phyloP scores from a whole-genome alignment of 331 rosid species.

The Quercus phellos region DNA sequence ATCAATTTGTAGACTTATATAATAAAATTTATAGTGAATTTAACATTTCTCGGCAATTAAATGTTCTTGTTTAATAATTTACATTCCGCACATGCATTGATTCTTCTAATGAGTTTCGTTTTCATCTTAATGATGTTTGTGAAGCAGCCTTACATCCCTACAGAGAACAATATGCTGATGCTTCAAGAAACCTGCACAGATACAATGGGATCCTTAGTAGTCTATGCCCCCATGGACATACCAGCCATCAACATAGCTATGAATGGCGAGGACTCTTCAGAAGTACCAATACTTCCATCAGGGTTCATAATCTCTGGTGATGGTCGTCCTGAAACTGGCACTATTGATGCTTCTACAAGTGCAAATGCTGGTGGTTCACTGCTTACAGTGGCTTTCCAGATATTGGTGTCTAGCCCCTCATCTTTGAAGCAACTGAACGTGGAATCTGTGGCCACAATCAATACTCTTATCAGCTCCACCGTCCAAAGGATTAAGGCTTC shows the following conservation, averaged over 20 bases:
- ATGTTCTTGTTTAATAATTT: background rate
- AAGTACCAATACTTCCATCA: slow-evolving; percentile 55
- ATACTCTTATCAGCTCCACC: slow-evolving; percentile 31
- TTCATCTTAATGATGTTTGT: background rate
- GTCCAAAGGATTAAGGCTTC: slow-evolving; percentile 48
- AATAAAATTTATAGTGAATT: too few relatives aligned
- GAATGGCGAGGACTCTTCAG: slow-evolving; percentile 34
- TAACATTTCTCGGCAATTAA: too few relatives aligned
- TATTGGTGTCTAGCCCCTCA: slow-evolving; percentile 20
- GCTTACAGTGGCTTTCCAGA: slow-evolving; percentile 51
- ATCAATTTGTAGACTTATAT: too few relatives aligned
- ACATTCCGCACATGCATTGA: background rate
- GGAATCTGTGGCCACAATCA: slow-evolving; percentile 37
- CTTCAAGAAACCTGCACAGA: slow-evolving; percentile 59
- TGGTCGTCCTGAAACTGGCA: slow-evolving; percentile 16
- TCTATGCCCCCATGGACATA: slow-evolving; percentile 52
- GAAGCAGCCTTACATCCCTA: slow-evolving; percentile 42
- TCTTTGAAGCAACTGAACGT: slow-evolving; percentile 15
- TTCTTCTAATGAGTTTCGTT: background rate
- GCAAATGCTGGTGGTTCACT: slow-evolving; percentile 35
- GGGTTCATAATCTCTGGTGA: slow-evolving; percentile 51
- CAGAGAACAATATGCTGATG: slow-evolving; percentile 33
- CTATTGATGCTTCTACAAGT: background rate
- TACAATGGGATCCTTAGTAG: slow-evolving; percentile 36
- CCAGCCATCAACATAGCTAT: slow-evolving; percentile 16